These are phyloP conservation scores for Lipomyces sp. DNA, from an alignment of 805 yeast species.

Conservation along the genomic window DNA sequence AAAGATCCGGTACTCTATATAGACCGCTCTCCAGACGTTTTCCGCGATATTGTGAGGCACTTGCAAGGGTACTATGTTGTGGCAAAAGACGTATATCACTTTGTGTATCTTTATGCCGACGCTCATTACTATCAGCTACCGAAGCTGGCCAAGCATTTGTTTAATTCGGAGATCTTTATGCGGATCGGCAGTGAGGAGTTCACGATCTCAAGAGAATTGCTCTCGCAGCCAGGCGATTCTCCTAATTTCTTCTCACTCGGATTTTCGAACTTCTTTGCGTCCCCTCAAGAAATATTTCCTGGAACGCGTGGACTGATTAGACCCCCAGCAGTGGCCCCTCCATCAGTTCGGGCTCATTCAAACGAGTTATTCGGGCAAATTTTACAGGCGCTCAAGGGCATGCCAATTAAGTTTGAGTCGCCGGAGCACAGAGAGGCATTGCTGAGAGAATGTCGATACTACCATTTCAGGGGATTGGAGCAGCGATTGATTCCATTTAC, in stretches of 20 bases:
- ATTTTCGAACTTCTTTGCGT: slow-evolving; percentile 56
- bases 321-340: slow-evolving; percentile 78
- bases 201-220: slow-evolving; percentile 60
- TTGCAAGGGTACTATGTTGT: slow-evolving; percentile 73
- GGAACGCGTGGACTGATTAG: slow-evolving; percentile 56
- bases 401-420: slow-evolving; percentile 52
- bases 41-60: slow-evolving; percentile 69
- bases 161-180: slow-evolving; percentile 60
- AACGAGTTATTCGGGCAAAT: slow-evolving; percentile 61
- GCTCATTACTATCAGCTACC: slow-evolving; percentile 72
- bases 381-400: slow-evolving; percentile 61
- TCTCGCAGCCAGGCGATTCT: slow-evolving; percentile 65
- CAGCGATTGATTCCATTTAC: slow-evolving; percentile 64
- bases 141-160: slow-evolving; percentile 55
- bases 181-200: slow-evolving; percentile 66
- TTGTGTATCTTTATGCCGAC: slow-evolving; percentile 67
- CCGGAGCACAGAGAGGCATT: slow-evolving; percentile 63
- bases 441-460: slow-evolving; percentile 74
- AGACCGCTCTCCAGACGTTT: slow-evolving; percentile 74
- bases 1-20: slow-evolving; percentile 56
- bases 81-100: slow-evolving; percentile 64
- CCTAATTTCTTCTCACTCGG: slow-evolving; percentile 79
- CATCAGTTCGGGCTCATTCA: slow-evolving; percentile 57
- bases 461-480: slow-evolving; percentile 74
- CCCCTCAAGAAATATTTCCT: slow-evolving; percentile 52